Percentiles rank a stretch among this genome's conserved stretches.
Conservation (phyloP, 148 eudicot species). For the Rhododendron simsii region DNA sequence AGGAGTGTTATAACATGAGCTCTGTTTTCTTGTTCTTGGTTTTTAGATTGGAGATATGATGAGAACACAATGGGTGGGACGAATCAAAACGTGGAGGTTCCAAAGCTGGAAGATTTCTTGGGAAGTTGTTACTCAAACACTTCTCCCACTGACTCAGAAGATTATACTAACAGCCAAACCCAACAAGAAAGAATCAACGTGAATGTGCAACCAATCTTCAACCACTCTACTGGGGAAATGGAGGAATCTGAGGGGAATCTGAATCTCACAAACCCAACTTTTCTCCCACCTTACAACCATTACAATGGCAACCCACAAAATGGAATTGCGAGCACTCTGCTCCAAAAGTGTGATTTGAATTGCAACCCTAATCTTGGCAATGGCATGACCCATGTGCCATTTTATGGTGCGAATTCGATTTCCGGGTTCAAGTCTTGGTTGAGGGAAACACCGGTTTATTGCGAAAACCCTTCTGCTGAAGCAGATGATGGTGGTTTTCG, state of each 20-base stretch:
- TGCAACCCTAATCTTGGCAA: not conserved
- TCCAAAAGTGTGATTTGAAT: conserved; percentile 1
- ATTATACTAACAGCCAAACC: not conserved
- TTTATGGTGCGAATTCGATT: conserved; percentile 20
- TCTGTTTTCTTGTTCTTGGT: not conserved
- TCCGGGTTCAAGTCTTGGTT: conserved; percentile 56
- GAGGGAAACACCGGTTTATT: conserved; percentile 23
- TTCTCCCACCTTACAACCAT: conserved; percentile 5
- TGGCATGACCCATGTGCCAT: conserved; percentile 15
- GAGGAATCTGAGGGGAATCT: conserved; percentile 7
- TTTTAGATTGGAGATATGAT: conserved; percentile 34
- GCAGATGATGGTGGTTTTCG: not conserved
- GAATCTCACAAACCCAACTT: not conserved
- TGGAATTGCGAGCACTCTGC: not conserved
- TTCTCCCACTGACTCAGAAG: conserved; percentile 18
- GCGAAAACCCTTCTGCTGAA: not conserved
- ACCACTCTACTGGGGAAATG: not conserved
- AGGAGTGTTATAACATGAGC: too few relatives aligned
- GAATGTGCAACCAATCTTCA: conserved; percentile 15
- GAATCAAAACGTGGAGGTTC: conserved; percentile 13
- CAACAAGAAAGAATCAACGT: conserved; percentile 2
- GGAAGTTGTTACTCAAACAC: conserved; percentile 31
- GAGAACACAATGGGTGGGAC: conserved; percentile 12
- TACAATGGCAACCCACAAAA: conserved; percentile 9
- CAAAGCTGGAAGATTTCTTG: conserved; percentile 51